Base-by-base conservation (phyloP, 176 grass and related monocot species). In the Rhynchospora breviuscula region DNA sequence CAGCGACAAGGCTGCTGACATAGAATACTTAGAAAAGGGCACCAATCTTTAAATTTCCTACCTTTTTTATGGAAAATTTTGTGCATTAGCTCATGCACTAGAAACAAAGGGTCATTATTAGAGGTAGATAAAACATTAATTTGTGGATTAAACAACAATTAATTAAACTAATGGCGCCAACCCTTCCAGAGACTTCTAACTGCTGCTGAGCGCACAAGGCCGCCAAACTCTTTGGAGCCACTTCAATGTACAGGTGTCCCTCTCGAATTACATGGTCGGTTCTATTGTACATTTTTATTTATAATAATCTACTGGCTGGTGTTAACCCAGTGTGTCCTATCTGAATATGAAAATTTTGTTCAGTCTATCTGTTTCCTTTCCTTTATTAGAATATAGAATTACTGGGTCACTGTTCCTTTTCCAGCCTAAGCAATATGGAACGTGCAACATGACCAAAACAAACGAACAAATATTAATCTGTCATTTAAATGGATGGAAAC, bases 121-220 rank as follows among this genome's bases (percentile, higher is more conserved):
- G 40, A 45, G 6, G 40, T 17, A 81, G 44, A 63, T 40, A 56
- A 61, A 81, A 81, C 40, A 46, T 31, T 59, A 5, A 35, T 21
- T 44, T 61, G 11, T 47, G 13, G 59, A 81, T 21, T 5, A 65
- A 63, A 63, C 58, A 63, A 19, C 45, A 47, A 66, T 46, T 81
- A 81, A 81, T 51, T 66, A 81, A 63, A 40, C 6, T 81, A 81
- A 81, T 81, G 40, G 45, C 3, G 59, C 79, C 61, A 65, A 48
- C 61, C n/a, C 29, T 82, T 82, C 59, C 40, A 82, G 80, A 67
- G 80, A 26, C 45, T 82, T 82, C 80, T 52, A 40, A 29, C 59
- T 26, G 43, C 80, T 82, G 80, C 80, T 82, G 80, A 82, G 80
- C 59, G 45, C 44, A 82, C 80, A 82, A 82, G 43, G 66, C 79